phyloP scores from a whole-genome alignment of 805 yeast species.

The Candida namnaoensis region DNA sequence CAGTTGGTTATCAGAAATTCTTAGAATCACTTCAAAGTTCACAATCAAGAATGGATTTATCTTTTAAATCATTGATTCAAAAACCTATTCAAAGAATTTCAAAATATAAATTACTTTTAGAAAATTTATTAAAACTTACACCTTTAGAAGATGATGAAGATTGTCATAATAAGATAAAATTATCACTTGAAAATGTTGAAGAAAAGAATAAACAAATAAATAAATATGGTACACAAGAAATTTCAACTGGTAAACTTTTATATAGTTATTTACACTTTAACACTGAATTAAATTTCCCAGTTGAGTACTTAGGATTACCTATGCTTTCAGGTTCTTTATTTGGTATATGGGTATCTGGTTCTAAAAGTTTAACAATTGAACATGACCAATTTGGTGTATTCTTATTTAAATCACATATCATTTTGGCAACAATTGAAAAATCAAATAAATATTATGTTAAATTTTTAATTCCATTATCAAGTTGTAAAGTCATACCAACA shows the following conservation, averaged over 20 bases:
- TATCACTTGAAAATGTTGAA: constrained; percentile 10
- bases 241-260: constrained; percentile 6
- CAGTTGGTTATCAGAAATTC: constrained; percentile 25
- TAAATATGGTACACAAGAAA: constrained; percentile 18
- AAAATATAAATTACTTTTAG: constrained; percentile 44
- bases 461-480: constrained; percentile 40
- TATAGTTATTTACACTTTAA: constrained; percentile 9
- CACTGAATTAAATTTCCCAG: constrained; percentile 19
- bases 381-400: constrained; percentile 24
- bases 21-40: constrained; percentile 34
- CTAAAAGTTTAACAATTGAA: constrained; percentile 6
- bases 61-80: constrained; percentile 44
- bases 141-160: constrained; percentile 10
- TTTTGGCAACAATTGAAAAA: constrained; percentile 24
- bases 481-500: constrained; percentile 22
- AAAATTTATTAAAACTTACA: constrained; percentile 25
- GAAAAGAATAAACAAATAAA: constrained; percentile 20
- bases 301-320: constrained; percentile 39
- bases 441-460: constrained; percentile 22
- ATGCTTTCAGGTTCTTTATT: constrained; percentile 33
- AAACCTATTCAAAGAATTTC: constrained; percentile 42
- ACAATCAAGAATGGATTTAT: constrained; percentile 31
- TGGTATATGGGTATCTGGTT: constrained; percentile 29
- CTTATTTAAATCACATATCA: constrained; percentile 42
- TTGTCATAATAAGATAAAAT: constrained; percentile 7